Evolutionary conservation across 2,329 filamentous ascomycete genomes (phyloP).

Genomic region (Hypoxylon sp.): DNA sequence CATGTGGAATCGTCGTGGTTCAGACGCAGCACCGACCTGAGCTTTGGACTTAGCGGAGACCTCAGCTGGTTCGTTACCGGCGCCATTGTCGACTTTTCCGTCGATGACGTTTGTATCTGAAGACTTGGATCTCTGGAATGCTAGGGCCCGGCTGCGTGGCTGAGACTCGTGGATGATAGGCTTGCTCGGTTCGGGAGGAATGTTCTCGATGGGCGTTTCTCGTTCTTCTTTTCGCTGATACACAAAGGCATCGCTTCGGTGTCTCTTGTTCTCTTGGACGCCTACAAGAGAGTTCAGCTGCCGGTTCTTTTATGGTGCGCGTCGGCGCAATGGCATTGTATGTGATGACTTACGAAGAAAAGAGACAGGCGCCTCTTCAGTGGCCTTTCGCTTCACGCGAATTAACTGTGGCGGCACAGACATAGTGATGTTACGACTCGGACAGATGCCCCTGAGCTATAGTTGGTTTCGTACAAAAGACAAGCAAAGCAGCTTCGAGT

Average conservation of each 20-base stretch:
- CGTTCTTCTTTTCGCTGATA: conserved; percentile 67
- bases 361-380: conserved; percentile 67
- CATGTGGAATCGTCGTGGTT: conserved; percentile 70
- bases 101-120: conserved; percentile 32
- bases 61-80: conserved; percentile 16
- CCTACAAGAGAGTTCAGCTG: conserved; percentile 56
- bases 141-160: conserved; percentile 56
- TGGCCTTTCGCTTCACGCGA: conserved; percentile 73
- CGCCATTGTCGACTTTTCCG: conserved; percentile 30
- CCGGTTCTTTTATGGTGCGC: background rate
- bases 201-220: conserved; percentile 48
- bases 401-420: conserved; percentile 72
- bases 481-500: background rate
- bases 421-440: conserved; percentile 57
- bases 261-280: conserved; percentile 69
- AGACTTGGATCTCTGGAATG: conserved; percentile 46
- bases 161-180: conserved; percentile 67
- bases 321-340: background rate
- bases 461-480: background rate
- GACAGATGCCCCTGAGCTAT: background rate
- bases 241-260: conserved; percentile 68
- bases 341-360: conserved; percentile 66
- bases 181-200: conserved; percentile 45
- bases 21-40: conserved; percentile 45
- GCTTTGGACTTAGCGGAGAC: conserved; percentile 9